Evolutionary conservation across 2,329 filamentous ascomycete genomes (phyloP).

Genomic region (Dactylellina sp.): DNA sequence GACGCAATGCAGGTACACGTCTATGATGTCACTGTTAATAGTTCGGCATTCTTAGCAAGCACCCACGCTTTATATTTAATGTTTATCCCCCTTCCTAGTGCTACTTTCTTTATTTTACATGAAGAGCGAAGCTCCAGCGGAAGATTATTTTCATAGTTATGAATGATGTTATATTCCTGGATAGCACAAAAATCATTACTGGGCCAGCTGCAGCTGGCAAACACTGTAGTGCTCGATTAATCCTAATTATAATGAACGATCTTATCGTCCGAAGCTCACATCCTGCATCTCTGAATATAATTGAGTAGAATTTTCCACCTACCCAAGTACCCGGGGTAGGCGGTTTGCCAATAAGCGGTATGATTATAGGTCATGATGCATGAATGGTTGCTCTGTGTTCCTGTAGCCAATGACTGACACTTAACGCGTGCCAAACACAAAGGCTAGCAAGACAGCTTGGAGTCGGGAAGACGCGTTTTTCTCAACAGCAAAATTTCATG

Average conservation of each 20-base stretch:
- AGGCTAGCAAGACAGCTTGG: not conserved
- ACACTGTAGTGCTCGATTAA: too few relatives aligned
- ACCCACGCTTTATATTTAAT: not conserved
- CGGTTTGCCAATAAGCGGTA: too few relatives aligned
- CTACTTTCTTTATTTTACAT: constrained; percentile 4
- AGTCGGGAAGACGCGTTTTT: constrained; percentile 46
- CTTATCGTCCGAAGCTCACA: too few relatives aligned
- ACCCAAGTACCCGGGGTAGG: too few relatives aligned
- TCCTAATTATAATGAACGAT: too few relatives aligned
- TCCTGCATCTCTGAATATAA: too few relatives aligned
- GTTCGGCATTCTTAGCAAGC: not conserved
- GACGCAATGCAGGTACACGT: constrained; percentile 47
- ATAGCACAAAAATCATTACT: too few relatives aligned
- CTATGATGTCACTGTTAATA: constrained; percentile 26
- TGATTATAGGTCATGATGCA: not conserved
- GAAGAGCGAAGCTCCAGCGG: not conserved
- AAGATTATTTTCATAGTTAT: not conserved
- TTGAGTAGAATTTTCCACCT: too few relatives aligned
- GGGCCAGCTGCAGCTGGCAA: too few relatives aligned
- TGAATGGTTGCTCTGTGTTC: constrained; percentile 1
- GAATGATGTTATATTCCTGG: not conserved
- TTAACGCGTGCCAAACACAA: constrained; percentile 32
- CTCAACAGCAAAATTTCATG: constrained; percentile 42
- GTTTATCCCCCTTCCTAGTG: not conserved
- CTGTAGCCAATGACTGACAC: constrained; percentile 8